phyloP scores from a whole-genome alignment of 352 stramenopile genomes.

The Pythium phragmiticola region DNA sequence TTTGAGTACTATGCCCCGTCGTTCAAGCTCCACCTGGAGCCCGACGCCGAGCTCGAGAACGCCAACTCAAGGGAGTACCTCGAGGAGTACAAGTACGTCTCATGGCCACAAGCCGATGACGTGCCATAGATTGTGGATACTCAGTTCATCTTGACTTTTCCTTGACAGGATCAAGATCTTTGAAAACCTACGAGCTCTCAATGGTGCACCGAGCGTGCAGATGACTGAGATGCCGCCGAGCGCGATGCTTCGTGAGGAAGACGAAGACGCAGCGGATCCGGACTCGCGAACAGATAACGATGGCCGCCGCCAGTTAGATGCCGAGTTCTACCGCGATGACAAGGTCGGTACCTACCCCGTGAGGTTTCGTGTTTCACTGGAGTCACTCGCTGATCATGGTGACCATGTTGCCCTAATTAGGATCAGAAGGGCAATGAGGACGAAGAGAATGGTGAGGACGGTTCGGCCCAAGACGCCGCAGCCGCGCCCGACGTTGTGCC shows the following conservation, averaged over 20 bases:
- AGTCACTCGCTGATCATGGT: not conserved
- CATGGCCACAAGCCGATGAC: too few species aligned
- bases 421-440: conserved; percentile 58
- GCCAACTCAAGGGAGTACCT: conserved; percentile 83
- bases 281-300: conserved; percentile 74
- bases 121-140: too few species aligned
- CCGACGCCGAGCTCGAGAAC: conserved; percentile 76
- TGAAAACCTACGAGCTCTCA: conserved; percentile 73
- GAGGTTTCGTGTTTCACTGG: not conserved
- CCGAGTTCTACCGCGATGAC: conserved; percentile 82
- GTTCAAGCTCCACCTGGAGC: conserved; percentile 86
- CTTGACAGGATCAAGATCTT: conserved; percentile 76
- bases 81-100: conserved; percentile 81
- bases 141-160: not conserved
- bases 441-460: conserved; percentile 30
- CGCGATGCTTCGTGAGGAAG: conserved; percentile 75
- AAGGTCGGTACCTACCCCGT: conserved; percentile 36
- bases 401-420: conserved; percentile 17
- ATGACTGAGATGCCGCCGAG: conserved; percentile 73
- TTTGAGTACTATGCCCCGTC: conserved; percentile 98
- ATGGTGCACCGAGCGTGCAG: conserved; percentile 77
- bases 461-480: conserved; percentile 37
- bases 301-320: conserved; percentile 69
- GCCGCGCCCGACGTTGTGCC: conserved; percentile 62
- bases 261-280: conserved; percentile 70